Conservation (phyloP, 306 rosid species). For the Quercus wislizeni region DNA sequence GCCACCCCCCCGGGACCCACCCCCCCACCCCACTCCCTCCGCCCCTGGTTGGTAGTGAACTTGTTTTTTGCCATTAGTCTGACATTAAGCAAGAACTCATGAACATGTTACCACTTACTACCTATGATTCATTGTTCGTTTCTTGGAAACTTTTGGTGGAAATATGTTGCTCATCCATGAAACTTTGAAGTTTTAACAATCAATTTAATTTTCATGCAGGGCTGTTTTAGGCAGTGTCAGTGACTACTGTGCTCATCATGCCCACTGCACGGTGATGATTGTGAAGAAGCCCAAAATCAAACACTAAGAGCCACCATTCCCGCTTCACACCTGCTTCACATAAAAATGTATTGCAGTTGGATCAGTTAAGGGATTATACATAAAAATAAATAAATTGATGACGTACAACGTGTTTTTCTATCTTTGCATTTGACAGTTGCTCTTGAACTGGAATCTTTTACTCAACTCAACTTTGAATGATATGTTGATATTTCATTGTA, state of each 20-base stretch:
- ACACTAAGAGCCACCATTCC: conserved; percentile 20
- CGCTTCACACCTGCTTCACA: neutral
- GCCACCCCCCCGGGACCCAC: too few relatives aligned
- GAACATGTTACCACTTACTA: too few relatives aligned
- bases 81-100: neutral
- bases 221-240: conserved; percentile 78
- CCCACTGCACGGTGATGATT: conserved; percentile 69
- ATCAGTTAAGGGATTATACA: neutral
- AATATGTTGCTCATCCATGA: too few relatives aligned
- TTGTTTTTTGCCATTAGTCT: neutral
- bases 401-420: neutral
- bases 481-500: neutral
- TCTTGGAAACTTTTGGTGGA: too few relatives aligned
- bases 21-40: too few relatives aligned
- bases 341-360: neutral
- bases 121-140: too few relatives aligned
- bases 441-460: too few relatives aligned
- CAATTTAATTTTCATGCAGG: conserved; percentile 37
- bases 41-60: too few relatives aligned
- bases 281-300: conserved; percentile 76
- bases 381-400: neutral
- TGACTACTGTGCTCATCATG: conserved; percentile 81
- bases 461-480: too few relatives aligned
- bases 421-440: too few relatives aligned
- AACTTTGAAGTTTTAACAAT: neutral